Evolutionary conservation across 2,329 filamentous ascomycete species (phyloP), one percentile per base, ranked within the genome.

Genomic region (Drechslerella coelobrocha): DNA sequence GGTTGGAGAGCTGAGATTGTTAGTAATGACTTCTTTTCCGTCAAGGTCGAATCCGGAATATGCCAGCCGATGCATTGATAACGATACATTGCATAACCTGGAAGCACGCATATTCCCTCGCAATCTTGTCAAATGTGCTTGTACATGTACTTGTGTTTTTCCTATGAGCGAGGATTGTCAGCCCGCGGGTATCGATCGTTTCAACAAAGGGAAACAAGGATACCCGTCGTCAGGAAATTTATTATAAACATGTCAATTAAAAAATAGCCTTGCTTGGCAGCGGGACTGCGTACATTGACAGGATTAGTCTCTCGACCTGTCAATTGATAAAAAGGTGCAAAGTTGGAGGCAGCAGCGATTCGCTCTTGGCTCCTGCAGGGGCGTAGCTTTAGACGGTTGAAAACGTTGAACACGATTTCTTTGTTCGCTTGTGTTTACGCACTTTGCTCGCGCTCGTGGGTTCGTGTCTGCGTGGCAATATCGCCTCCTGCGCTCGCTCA

Each of bases 401-500:
- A n/a, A n/a, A n/a, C n/a, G n/a, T n/a, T n/a, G n/a, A n/a, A n/a
- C n/a, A n/a, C n/a, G 29, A 6, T 6, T 31, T 31, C 29, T 31
- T 31, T 31, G 29, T 31, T 31, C 29, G 12, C 29, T 31, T 31
- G 29, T 31, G 6, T 12, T 31, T 12, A 12, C 12, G 29, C 12
- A 12, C 37, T 41, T 41, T 41, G 37, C 12, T 34, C 12, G 34
- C n/a, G 34, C 17, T 39, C 41, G 8, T 45, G 5, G 4, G 27
- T 31, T 21, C 14, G 43, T 21, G 41, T 34, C 6, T 19, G 31
- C 19, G 26, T 52, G 37, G 29, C 8, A 39, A 24, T 27, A 43
- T 27, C 51, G 23, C 12, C 10, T 54, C 24, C 12, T 53, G 43
- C 63, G 54, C 65, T 59, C 61, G 65, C 37, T n/a, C 56, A 57